A percentile compares a stretch with the other conserved stretches of the same genome.
Conservation (phyloP, 306 rosid species). For the Begonia loranthoides region DNA sequence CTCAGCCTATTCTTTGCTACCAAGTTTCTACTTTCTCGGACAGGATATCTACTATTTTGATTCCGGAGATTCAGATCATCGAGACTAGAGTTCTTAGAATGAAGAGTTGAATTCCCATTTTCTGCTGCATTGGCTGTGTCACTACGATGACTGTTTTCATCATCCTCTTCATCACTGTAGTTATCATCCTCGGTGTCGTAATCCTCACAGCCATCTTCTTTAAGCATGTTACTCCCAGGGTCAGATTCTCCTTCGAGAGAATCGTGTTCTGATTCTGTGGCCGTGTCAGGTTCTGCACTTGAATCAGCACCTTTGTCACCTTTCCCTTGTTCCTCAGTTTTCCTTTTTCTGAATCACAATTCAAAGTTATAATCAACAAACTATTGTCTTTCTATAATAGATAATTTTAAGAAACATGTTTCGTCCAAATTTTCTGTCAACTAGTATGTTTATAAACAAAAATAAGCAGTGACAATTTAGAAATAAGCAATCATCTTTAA, state of each 20-base stretch:
- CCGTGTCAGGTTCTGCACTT: background rate
- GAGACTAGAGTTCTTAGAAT: background rate
- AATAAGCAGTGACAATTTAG: too few species aligned
- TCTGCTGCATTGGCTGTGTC: background rate
- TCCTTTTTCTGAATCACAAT: background rate
- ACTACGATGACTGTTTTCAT: background rate
- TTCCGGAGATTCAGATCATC: constrained; percentile 7
- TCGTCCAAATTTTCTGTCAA: too few species aligned
- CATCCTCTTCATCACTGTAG: background rate
- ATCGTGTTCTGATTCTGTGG: background rate
- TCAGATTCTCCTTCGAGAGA: constrained; percentile 12
- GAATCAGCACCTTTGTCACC: background rate
- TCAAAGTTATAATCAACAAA: background rate
- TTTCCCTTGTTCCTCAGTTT: background rate
- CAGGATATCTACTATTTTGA: constrained; percentile 22
- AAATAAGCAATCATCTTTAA: too few species aligned
- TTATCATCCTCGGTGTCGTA: constrained; percentile 12
- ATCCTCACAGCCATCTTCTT: constrained; percentile 8
- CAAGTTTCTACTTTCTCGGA: constrained; percentile 31
- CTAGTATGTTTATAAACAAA: too few species aligned
- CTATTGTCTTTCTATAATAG: too few species aligned
- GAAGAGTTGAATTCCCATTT: background rate
- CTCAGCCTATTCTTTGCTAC: constrained; percentile 50
- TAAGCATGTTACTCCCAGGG: constrained; percentile 12
- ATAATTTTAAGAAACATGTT: too few species aligned